Base-by-base conservation (phyloP, 148 eudicot genomes). In the Vaccinium corymbosum region DNA sequence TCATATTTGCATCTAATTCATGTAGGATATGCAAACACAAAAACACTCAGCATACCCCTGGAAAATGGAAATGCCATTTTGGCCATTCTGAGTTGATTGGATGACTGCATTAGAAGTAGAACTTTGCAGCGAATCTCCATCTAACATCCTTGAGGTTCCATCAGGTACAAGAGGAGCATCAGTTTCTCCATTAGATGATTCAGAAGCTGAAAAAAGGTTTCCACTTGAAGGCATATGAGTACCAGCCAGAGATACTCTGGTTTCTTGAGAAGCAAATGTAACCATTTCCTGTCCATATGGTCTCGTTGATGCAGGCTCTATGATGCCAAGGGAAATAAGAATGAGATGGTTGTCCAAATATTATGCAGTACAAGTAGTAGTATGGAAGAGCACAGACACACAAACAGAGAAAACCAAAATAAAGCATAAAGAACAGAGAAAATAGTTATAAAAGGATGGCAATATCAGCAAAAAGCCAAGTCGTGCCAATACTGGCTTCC, bases 11-110 rank as follows among this genome's bases (percentile, higher is more conserved):
- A 83, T 50, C 80, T 22, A 79, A 68, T 51, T 81, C 61, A 83
- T 68, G 50, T 27, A 86, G 35, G 51, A 46, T 56, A 22, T 76
- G 62, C 73, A 16, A 78, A 38, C 20, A 51, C 48, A 82, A 29
- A 70, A 27, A 59, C 46, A 49, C 61, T 46, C 81, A 80, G 38
- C 85, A 50, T 52, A 93, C 98, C 98, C 93, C 84, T 92, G 94
- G 84, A 95, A 94, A 80, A 94, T 89, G 73, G 95, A 89, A 88
- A 85, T 87, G 84, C 97, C 93, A 84, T 86, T 84, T 87, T 81
- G 89, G 78, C 82, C 88, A 84, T 88, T 88, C 79, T 72, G 87
- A 82, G 88, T 78, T 62, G 92, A 87, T 79, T 79, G 85, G 83
- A 87, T 92, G 68, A 85, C 74, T 50, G 79, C 61, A 79, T 78